These are phyloP conservation scores for Tanacetum coccineum DNA, from an alignment of 129 eudicot genomes.

Conservation along the genomic window DNA sequence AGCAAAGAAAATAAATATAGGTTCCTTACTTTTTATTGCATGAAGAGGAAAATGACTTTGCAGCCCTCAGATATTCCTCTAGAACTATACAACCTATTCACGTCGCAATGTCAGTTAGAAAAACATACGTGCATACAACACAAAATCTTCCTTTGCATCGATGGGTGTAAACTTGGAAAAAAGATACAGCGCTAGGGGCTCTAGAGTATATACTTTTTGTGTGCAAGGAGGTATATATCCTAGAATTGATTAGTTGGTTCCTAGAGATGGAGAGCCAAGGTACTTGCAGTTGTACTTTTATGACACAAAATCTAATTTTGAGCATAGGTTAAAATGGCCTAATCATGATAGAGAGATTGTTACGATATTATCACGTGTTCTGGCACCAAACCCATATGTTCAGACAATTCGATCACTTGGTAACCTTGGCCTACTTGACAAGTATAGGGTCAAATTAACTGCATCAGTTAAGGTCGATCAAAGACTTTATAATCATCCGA, in stretches of 20 bases:
- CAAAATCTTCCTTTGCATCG: background rate
- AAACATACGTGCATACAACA: background rate
- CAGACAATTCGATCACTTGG: background rate
- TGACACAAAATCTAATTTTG: background rate
- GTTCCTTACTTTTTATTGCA: background rate
- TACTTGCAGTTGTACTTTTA: background rate
- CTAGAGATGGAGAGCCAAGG: background rate
- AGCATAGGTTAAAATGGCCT: background rate
- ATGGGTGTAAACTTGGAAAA: background rate
- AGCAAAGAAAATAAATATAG: background rate
- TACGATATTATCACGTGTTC: background rate
- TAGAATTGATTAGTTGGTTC: background rate
- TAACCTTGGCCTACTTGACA: background rate
- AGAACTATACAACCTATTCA: background rate
- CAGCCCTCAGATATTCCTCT: background rate
- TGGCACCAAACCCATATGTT: background rate
- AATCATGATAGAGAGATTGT: background rate
- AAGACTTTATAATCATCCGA: background rate
- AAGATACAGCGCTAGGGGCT: background rate
- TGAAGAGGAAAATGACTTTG: background rate
- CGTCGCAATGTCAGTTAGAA: background rate
- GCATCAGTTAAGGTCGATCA: background rate
- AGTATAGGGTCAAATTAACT: background rate
- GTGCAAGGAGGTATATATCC: background rate
- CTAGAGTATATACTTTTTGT: background rate